Conservation (phyloP, 2,329 filamentous ascomycete species). For the Neofusicoccum laricinum region DNA sequence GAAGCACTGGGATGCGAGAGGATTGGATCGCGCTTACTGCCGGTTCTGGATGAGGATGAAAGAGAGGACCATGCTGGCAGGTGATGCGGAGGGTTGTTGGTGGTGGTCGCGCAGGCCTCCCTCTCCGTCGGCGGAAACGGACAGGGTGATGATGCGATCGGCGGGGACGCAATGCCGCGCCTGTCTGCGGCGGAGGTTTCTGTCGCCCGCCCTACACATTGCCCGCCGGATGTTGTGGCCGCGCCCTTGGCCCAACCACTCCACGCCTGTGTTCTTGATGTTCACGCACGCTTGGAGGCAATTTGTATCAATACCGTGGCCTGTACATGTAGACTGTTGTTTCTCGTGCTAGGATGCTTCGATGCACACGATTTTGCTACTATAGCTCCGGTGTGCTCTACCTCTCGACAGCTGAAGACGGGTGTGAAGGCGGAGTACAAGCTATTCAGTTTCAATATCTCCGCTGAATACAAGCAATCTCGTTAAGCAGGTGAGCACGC, state of each 20-base stretch:
- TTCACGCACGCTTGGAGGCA: no score
- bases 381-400: no score
- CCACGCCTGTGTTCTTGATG: neutral
- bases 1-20: neutral
- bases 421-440: no score
- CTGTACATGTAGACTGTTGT: no score
- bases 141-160: neutral
- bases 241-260: neutral
- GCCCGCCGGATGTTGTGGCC: neutral
- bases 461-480: no score
- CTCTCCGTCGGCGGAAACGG: neutral
- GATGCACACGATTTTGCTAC: no score
- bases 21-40: conserved; percentile 55
- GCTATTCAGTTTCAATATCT: no score
- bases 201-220: conserved; percentile 4
- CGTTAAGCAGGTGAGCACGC: no score
- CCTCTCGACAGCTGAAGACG: no score
- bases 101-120: neutral
- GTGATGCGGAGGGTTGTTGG: neutral
- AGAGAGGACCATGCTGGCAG: conserved; percentile 63
- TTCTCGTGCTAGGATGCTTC: no score
- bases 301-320: no score
- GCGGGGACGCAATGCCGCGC: neutral
- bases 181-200: conserved; percentile 12
- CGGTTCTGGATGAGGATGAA: conserved; percentile 90